phyloP scores from a whole-genome alignment of 768 basidiomycete genomes.

The Boletus vinaceobasis region DNA sequence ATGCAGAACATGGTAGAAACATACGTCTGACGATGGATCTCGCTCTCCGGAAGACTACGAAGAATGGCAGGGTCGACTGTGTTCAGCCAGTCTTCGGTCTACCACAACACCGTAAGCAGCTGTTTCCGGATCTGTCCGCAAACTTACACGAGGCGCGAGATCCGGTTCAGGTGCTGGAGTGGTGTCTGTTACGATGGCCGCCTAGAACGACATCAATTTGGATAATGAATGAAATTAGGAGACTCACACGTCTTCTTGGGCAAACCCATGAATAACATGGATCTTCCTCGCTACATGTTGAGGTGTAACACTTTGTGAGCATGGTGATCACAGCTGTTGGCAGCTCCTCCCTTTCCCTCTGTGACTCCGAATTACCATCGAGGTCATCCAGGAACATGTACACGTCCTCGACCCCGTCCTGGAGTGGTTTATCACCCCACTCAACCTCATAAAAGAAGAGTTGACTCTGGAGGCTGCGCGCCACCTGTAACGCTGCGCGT shows the following conservation, averaged over 20 bases:
- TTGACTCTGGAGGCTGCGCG: conserved; percentile 85
- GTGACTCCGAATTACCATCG: conserved; percentile 58
- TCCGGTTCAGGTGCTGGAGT: conserved; percentile 28
- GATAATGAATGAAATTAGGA: not conserved
- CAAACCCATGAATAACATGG: conserved; percentile 84
- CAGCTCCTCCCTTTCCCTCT: conserved; percentile 63
- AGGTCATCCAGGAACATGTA: conserved; percentile 89
- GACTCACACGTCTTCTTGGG: conserved; percentile 57
- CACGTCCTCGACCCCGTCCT: conserved; percentile 89
- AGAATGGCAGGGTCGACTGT: conserved; percentile 50
- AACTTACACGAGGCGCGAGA: conserved; percentile 24
- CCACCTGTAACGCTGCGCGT: conserved; percentile 81
- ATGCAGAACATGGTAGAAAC: conserved; percentile 3
- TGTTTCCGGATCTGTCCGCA: conserved; percentile 27
- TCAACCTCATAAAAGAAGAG: conserved; percentile 97
- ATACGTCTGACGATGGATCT: conserved; percentile 78
- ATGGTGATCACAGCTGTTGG: conserved; percentile 90
- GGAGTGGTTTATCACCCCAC: conserved; percentile 79
- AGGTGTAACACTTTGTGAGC: conserved; percentile 87
- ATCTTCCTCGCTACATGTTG: conserved; percentile 75
- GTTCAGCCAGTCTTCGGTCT: conserved; percentile 50
- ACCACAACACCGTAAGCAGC: conserved; percentile 1
- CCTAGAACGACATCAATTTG: conserved; percentile 21
- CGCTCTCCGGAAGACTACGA: conserved; percentile 62
- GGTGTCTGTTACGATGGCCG: conserved; percentile 20